Evolutionary conservation across 768 basidiomycete genomes (phyloP), one percentile per base, ranked within the genome.

Genomic region (Lentinula sp.): DNA sequence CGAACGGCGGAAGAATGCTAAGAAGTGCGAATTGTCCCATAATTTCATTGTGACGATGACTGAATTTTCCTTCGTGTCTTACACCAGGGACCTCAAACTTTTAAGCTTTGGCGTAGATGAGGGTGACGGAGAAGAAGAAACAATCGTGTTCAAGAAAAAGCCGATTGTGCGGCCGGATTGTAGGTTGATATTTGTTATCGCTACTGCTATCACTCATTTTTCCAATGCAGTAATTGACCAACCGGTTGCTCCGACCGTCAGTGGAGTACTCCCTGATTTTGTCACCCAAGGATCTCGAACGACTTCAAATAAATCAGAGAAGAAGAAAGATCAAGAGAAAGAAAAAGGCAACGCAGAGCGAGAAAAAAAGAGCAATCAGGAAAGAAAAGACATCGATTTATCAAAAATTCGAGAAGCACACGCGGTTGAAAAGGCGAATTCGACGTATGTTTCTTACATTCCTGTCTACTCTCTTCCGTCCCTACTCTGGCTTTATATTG

Each of bases 21-120:
- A 95, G 67, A 98, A 97, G 95, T 95, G 28, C 28, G 28, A 28
- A 28, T 28, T 28, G 28, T 28, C 4, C 28, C 28, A 28, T 28
- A 28, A 28, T 28, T 28, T 28, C 3, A 28, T 28, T 3, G 28
- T 28, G 3, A 20, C 6, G 37, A 9, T 41, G 37, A 23, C 52
- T 37, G 46, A 12, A 36, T 58, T 62, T 41, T 32, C 13, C 33
- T 61, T 57, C 50, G 37, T 13, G n/a, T 4, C 55, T 18, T 28
- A 28, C 23, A 13, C 16, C 62, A 97, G 95, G 73, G 93, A 99
- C 67, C 90, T 91, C 9, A 90, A 89, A 60, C 74, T 99, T 9
- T 73, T 98, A 59, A 96, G 93, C 55, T 99, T 99, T 70, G 93
- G 86, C 15, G 89, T 78, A 7, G 88, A 85, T 50, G 88, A 83